A percentile compares a stretch with the other conserved stretches of the same genome.
phyloP scores from a whole-genome alignment of 2,329 filamentous ascomycete species.

The Diplodia intermedia region DNA sequence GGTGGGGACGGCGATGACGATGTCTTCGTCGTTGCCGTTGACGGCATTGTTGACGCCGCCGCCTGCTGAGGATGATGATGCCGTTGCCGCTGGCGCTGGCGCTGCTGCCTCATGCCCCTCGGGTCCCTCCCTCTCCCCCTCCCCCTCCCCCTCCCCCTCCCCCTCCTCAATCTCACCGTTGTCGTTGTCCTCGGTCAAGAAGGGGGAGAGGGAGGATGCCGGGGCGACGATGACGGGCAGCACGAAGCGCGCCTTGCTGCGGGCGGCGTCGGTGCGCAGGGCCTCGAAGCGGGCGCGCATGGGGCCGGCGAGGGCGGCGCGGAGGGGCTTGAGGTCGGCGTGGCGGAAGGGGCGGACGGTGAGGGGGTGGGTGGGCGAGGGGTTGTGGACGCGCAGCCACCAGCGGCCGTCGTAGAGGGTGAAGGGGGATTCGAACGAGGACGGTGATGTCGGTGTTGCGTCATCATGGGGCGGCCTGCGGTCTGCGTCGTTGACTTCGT shows the following conservation, averaged over 20 bases:
- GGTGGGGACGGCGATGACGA: slow-evolving; percentile 43
- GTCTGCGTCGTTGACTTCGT: background rate
- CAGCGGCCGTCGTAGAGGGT: slow-evolving; percentile 63
- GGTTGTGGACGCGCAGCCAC: slow-evolving; percentile 59
- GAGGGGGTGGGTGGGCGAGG: slow-evolving; percentile 39
- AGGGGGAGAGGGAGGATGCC: background rate
- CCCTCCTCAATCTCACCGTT: too few relatives aligned
- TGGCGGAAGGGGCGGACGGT: slow-evolving; percentile 47
- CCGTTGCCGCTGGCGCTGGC: too few relatives aligned
- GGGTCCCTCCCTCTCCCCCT: too few relatives aligned
- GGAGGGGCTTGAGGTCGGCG: slow-evolving; percentile 35
- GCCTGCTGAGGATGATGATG: too few relatives aligned
- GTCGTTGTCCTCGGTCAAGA: too few relatives aligned
- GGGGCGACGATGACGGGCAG: slow-evolving; percentile 33
- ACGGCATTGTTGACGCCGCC: fast-evolving
- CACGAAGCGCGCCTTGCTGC: slow-evolving; percentile 29
- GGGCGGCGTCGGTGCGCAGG: slow-evolving; percentile 28
- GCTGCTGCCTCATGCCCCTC: too few relatives aligned
- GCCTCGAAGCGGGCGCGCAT: slow-evolving; percentile 30
- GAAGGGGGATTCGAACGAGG: slow-evolving; percentile 38
- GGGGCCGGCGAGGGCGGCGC: slow-evolving; percentile 17
- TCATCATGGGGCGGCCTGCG: background rate
- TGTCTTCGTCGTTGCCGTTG: slow-evolving; percentile 7
- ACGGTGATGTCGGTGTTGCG: background rate
- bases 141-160: too few relatives aligned